These are phyloP conservation scores for Xerophyta viscosa DNA, from an alignment of 106 monocot species.

Conservation along the genomic window DNA sequence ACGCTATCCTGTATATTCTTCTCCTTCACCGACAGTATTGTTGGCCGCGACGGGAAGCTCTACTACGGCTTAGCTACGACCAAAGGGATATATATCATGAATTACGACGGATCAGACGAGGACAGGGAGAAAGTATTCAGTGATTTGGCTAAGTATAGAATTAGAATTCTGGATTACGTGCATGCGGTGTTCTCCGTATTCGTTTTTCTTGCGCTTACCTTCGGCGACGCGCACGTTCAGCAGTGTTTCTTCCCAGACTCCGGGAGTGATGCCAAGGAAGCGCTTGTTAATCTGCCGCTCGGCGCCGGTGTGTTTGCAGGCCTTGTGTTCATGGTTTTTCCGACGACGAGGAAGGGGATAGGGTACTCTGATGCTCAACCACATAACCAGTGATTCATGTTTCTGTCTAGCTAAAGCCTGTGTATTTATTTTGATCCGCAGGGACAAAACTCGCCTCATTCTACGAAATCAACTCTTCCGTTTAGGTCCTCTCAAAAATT, in stretches of 20 bases:
- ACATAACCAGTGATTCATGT: no score
- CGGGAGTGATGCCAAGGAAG: slow-evolving; percentile 15
- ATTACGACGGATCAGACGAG: slow-evolving; percentile 16
- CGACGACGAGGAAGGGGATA: slow-evolving; percentile 40
- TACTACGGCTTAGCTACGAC: slow-evolving; percentile 27
- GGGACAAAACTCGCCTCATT: no score
- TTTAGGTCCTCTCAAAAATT: no score
- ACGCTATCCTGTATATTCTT: slow-evolving; percentile 40
- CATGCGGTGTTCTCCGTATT: slow-evolving; percentile 34
- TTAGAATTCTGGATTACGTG: slow-evolving; percentile 24
- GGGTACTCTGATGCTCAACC: slow-evolving; percentile 27
- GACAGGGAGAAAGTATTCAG: slow-evolving; percentile 1
- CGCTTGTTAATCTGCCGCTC: slow-evolving; percentile 44
- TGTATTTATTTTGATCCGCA: no score
- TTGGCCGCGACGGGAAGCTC: slow-evolving; percentile 28
- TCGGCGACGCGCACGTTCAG: slow-evolving; percentile 27
- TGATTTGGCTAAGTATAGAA: slow-evolving; percentile 14
- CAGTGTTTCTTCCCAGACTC: slow-evolving; percentile 30
- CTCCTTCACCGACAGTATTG: slow-evolving; percentile 52
- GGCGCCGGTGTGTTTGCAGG: slow-evolving; percentile 42
- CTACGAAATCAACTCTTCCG: no score
- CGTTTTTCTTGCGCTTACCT: slow-evolving; percentile 33
- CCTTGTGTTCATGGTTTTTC: slow-evolving; percentile 41
- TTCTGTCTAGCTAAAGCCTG: no score
- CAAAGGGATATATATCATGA: slow-evolving; percentile 28